phyloP scores from a whole-genome alignment of 495 filamentous ascomycete genomes.

The Bombardia bombarda region DNA sequence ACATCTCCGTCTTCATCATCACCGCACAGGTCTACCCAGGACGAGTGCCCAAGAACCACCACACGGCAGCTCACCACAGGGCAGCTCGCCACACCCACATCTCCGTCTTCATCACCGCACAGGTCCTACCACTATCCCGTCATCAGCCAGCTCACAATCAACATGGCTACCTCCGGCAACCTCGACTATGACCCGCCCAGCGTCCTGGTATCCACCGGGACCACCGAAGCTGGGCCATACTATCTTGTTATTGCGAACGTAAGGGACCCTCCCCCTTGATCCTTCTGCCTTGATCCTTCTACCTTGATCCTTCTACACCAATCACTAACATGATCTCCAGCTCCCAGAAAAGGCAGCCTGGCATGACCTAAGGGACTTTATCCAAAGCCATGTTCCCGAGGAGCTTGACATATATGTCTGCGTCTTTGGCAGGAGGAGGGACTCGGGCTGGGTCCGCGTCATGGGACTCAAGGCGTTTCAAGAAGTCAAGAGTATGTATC shows the following conservation, averaged over 20 bases:
- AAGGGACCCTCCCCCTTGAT: not conserved
- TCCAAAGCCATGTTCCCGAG: constrained; percentile 1
- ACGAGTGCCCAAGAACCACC: no score
- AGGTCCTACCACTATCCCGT: no score
- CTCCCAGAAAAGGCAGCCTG: constrained; percentile 1
- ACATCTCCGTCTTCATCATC: no score
- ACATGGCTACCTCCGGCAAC: no score
- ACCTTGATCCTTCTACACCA: not conserved
- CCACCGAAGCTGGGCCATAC: no score
- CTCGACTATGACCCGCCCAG: no score
- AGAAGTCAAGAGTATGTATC: constrained; percentile 2
- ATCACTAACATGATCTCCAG: not conserved
- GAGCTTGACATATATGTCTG: constrained; percentile 5
- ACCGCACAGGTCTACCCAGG: no score
- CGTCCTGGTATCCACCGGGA: constrained; percentile 1
- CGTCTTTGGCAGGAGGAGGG: not conserved
- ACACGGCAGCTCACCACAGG: no score
- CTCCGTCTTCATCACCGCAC: no score
- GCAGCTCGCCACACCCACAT: no score
- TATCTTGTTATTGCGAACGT: constrained; percentile 6
- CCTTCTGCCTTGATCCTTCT: not conserved
- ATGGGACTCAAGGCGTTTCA: constrained; percentile 2
- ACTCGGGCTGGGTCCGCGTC: constrained; percentile 10
- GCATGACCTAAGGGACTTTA: constrained; percentile 5
- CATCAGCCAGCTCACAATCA: no score